Conservation (phyloP, 2,329 filamentous ascomycete genomes). For the Colletotrichum caudatum region DNA sequence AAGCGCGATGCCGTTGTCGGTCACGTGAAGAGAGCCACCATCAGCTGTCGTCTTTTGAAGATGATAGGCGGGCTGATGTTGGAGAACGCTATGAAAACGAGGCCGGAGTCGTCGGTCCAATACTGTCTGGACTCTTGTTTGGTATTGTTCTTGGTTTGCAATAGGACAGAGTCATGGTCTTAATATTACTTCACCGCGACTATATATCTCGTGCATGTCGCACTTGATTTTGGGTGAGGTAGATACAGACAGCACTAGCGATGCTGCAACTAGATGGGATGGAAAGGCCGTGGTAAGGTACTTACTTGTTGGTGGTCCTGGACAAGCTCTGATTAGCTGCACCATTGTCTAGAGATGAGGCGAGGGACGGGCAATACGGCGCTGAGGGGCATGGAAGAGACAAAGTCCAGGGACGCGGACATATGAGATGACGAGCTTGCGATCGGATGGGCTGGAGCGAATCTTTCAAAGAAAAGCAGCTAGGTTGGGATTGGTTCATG, state of each 20-base stretch:
- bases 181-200: no score
- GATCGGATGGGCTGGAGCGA: neutral
- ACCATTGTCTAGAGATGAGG: neutral
- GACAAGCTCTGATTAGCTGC: constrained; percentile 16
- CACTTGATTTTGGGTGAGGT: neutral
- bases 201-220: neutral
- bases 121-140: neutral
- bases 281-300: constrained; percentile 6
- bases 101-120: constrained; percentile 3
- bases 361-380: neutral
- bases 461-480: neutral
- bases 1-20: constrained; percentile 13
- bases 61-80: neutral
- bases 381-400: constrained; percentile 1
- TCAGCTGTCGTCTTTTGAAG: neutral
- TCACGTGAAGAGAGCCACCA: constrained; percentile 28
- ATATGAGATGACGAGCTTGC: no score
- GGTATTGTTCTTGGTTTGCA: neutral
- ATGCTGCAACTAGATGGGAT: constrained; percentile 9
- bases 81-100: neutral
- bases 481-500: constrained; percentile 3
- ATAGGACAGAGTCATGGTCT: neutral
- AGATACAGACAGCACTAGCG: constrained; percentile 1
- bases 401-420: neutral
- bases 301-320: constrained; percentile 7